Evolutionary conservation across 2,329 filamentous ascomycete genomes (phyloP), one percentile per base, ranked within the genome.

Genomic region (Xenoacremonium recifei): DNA sequence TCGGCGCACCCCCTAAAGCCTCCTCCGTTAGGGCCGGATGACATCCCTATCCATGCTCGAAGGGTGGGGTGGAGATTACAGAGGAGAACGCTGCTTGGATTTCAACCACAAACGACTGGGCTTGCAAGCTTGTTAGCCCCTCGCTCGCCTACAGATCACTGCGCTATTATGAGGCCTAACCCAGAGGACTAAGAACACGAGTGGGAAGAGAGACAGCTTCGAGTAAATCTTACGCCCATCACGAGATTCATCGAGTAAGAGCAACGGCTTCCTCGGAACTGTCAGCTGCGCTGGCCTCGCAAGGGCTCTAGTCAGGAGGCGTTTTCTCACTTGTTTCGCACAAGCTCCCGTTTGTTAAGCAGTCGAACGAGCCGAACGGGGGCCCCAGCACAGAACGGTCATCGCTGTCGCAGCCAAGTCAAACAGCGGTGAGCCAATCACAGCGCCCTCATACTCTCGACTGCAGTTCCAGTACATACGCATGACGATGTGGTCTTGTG

Each of bases 111-210:
- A n/a, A n/a, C n/a, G n/a, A n/a, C n/a, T n/a, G n/a, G 29, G 29
- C 15, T 16, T 6, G 29, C 29, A 32, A 32, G 9, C 16, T 10
- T 10, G 29, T 32, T 32, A 11, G 6, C 29, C 16, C 6, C 29
- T 32, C 29, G 6, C 15, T 10, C 29, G 6, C 9, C 15, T 6
- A 11, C 15, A 15, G 37, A 38, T 40, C 37, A 21, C 44, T 34
- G 27, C 40, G 38, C 40, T 40, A n/a, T 35, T 34, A 38, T 47
- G 44, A 47, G 40, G 37, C 44, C 37, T 40, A 21, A 40, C 40
- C 44, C 37, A 44, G 15, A 16, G 43, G 45, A 51, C 48, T 45
- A 48, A 27, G 43, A 39, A 43, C 29, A 44, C 45, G 9, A 13
- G 23, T 27, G 7, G 23, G 13, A 35, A 37, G 40, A 44, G 34